A percentile compares a stretch with the other conserved stretches of the same genome.
phyloP scores from a whole-genome alignment of 768 basidiomycete genomes.

The Lactarius pseudohatsudake region DNA sequence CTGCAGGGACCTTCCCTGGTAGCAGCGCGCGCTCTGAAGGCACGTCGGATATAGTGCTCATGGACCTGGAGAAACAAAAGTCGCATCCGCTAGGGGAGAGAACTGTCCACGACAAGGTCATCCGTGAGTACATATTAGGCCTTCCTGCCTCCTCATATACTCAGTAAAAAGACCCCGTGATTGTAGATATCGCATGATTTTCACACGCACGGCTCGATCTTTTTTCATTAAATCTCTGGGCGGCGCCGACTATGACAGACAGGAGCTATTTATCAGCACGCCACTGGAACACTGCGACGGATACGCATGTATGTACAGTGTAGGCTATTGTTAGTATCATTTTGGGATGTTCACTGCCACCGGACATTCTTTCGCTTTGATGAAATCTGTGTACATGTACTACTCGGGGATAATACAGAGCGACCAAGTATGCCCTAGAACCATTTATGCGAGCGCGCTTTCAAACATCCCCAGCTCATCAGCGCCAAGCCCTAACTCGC shows the following conservation, averaged over 20 bases:
- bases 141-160: background rate
- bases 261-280: background rate
- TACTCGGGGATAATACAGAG: background rate
- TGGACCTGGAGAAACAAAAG: background rate
- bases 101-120: background rate
- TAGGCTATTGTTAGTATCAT: background rate
- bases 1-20: background rate
- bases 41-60: background rate
- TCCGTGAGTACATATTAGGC: background rate
- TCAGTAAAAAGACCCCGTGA: background rate
- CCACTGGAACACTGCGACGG: too few species aligned
- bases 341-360: background rate
- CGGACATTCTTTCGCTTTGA: background rate
- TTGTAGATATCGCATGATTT: constrained; percentile 6
- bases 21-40: background rate
- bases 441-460: constrained; percentile 14
- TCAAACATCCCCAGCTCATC: constrained; percentile 15
- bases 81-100: background rate
- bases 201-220: background rate
- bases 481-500: constrained; percentile 14
- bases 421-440: background rate
- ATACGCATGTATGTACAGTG: too few species aligned
- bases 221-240: background rate
- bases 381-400: background rate
- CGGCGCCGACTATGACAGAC: background rate